Evolutionary conservation across 2,329 filamentous ascomycete species (phyloP).

Genomic region (Colletotrichum tamarilloi): DNA sequence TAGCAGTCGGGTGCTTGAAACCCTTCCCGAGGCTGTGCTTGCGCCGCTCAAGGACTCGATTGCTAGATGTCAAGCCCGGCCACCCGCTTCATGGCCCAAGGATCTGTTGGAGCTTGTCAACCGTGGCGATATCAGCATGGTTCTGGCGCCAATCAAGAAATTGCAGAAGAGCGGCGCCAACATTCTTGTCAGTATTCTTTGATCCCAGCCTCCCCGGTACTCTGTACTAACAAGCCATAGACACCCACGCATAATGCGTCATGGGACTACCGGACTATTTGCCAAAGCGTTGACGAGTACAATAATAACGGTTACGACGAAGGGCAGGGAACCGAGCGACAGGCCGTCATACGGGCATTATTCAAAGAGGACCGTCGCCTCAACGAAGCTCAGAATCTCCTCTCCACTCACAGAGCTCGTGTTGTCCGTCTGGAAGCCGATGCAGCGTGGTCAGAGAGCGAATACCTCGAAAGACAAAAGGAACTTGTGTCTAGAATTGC

Average conservation of each 20-base stretch:
- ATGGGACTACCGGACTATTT: slow-evolving; percentile 84
- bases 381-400: slow-evolving; percentile 83
- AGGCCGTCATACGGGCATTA: slow-evolving; percentile 84
- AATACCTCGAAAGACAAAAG: slow-evolving; percentile 92
- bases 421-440: slow-evolving; percentile 81
- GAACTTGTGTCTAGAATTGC: slow-evolving; percentile 88
- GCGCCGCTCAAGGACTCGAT: slow-evolving; percentile 86
- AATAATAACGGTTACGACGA: slow-evolving; percentile 75
- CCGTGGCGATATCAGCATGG: slow-evolving; percentile 81
- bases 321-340: slow-evolving; percentile 84
- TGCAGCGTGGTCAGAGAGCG: slow-evolving; percentile 84
- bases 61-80: slow-evolving; percentile 83
- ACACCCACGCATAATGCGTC: slow-evolving; percentile 72
- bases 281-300: slow-evolving; percentile 71
- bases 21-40: slow-evolving; percentile 85
- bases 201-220: too few relatives aligned
- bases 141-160: slow-evolving; percentile 63
- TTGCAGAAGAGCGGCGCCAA: slow-evolving; percentile 48
- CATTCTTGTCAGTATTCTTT: slow-evolving; percentile 52
- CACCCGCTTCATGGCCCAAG: slow-evolving; percentile 80
- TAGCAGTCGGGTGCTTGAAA: slow-evolving; percentile 76
- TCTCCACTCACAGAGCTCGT: slow-evolving; percentile 87
- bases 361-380: slow-evolving; percentile 93
- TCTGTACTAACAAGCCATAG: slow-evolving; percentile 48
- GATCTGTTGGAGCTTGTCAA: slow-evolving; percentile 80